Evolutionary conservation across 169 alveolate genomes (phyloP).

Genomic region (Plasmodium sp.): DNA sequence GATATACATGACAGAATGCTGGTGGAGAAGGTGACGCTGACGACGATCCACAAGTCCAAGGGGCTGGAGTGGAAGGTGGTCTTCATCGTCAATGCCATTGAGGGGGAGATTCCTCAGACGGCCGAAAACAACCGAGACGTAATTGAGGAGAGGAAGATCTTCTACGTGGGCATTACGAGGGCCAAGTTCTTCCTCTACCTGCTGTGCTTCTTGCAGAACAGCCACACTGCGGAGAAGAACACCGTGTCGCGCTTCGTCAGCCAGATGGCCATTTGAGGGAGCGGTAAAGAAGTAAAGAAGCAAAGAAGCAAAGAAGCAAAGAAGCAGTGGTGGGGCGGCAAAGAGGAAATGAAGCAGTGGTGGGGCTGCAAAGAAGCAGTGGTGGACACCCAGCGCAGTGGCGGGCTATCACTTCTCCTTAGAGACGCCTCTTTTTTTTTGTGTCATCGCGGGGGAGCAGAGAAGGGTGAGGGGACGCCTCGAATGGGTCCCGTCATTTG

Average conservation of each 20-base stretch:
- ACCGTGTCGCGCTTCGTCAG: slow-evolving; percentile 47
- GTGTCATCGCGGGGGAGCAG: neutral
- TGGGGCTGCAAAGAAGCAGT: neutral
- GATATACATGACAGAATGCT: slow-evolving; percentile 70
- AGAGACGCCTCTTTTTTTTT: too few species aligned
- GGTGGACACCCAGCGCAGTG: too few species aligned
- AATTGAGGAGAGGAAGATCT: slow-evolving; percentile 89
- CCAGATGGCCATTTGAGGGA: slow-evolving; percentile 20
- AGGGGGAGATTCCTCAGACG: slow-evolving; percentile 78
- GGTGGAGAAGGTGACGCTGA: slow-evolving; percentile 79
- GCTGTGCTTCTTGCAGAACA: slow-evolving; percentile 33
- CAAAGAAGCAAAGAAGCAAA: too few species aligned
- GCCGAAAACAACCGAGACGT: slow-evolving; percentile 29
- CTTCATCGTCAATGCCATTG: slow-evolving; percentile 82
- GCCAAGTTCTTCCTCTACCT: slow-evolving; percentile 76
- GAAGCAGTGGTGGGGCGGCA: neutral
- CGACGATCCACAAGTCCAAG: slow-evolving; percentile 87
- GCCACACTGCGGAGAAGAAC: slow-evolving; percentile 27
- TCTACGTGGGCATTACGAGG: slow-evolving; percentile 88
- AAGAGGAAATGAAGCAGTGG: neutral
- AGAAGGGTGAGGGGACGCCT: neutral
- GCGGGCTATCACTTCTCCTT: neutral
- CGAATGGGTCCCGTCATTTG: neutral
- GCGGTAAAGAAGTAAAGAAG: too few species aligned
- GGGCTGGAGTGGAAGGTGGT: slow-evolving; percentile 90